Evolutionary conservation across 805 yeast genomes (phyloP).

Genomic region (Barnettozyma populi): DNA sequence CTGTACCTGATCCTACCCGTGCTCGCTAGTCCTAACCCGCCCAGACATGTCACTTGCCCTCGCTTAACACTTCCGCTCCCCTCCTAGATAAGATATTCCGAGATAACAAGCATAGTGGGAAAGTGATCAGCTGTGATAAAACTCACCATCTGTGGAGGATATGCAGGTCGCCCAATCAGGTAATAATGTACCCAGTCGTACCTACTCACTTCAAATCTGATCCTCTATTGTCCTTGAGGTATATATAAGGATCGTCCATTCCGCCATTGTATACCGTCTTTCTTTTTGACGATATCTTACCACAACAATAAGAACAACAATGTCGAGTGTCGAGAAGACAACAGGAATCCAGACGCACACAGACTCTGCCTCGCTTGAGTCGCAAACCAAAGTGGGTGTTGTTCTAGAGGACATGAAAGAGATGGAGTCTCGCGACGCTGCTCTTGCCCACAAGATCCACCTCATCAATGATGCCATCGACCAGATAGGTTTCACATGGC

Average conservation of each 20-base stretch:
- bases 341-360: not conserved
- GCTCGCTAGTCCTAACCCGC: not conserved
- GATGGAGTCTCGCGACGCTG: slow-evolving; percentile 27
- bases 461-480: slow-evolving; percentile 50
- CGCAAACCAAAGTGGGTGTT: not conserved
- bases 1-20: too few species aligned
- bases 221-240: too few species aligned
- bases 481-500: slow-evolving; percentile 57
- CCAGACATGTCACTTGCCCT: not conserved
- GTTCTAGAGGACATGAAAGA: slow-evolving; percentile 11
- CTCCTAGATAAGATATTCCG: not conserved
- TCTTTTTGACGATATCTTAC: too few species aligned
- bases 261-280: not conserved
- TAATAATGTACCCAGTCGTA: not conserved
- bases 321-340: not conserved
- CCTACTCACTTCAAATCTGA: not conserved
- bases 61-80: not conserved
- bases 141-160: not conserved
- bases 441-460: slow-evolving; percentile 31
- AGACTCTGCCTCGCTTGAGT: slow-evolving; percentile 5
- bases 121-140: not conserved
- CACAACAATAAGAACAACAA: not conserved
- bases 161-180: slow-evolving; percentile 1
- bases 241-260: not conserved
- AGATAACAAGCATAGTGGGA: too few species aligned